Evolutionary conservation across 805 yeast genomes (phyloP).

Genomic region (Kregervanrija fluxuum): DNA sequence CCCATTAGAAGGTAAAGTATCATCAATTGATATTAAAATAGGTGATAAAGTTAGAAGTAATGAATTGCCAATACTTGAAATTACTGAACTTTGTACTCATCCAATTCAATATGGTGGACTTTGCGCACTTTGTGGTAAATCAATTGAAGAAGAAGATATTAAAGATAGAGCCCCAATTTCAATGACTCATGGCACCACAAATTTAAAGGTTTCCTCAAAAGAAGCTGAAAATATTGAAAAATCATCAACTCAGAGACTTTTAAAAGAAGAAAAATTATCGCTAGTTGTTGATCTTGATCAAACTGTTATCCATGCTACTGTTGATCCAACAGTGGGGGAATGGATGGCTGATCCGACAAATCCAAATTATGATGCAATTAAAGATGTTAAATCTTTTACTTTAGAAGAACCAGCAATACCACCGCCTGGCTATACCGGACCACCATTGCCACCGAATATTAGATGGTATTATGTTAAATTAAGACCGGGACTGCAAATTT

Average conservation of each 20-base stretch:
- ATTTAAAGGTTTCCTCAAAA: conserved; percentile 71
- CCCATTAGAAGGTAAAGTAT: conserved; percentile 70
- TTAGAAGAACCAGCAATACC: conserved; percentile 66
- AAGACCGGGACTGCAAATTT: conserved; percentile 78
- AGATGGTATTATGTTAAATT: conserved; percentile 91
- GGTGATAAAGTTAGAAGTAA: conserved; percentile 56
- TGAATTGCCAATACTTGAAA: conserved; percentile 39
- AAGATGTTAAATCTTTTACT: conserved; percentile 71
- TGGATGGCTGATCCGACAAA: conserved; percentile 86
- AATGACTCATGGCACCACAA: conserved; percentile 84
- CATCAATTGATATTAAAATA: conserved; percentile 38
- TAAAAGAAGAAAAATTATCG: conserved; percentile 61
- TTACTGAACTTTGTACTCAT: conserved; percentile 84
- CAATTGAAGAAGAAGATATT: conserved; percentile 62
- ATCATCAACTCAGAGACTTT: conserved; percentile 51
- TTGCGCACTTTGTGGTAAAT: conserved; percentile 87
- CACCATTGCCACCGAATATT: conserved; percentile 47
- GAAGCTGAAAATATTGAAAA: conserved; percentile 86
- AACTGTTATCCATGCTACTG: conserved; percentile 95
- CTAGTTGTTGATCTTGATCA: conserved; percentile 96
- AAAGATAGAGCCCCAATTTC: conserved; percentile 75
- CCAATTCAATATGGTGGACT: conserved; percentile 91
- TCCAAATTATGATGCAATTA: conserved; percentile 78
- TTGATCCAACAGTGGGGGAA: conserved; percentile 93
- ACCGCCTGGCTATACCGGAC: conserved; percentile 55